Evolutionary conservation across 208 protist species (phyloP).

Genomic region (Leishmania turanica): DNA sequence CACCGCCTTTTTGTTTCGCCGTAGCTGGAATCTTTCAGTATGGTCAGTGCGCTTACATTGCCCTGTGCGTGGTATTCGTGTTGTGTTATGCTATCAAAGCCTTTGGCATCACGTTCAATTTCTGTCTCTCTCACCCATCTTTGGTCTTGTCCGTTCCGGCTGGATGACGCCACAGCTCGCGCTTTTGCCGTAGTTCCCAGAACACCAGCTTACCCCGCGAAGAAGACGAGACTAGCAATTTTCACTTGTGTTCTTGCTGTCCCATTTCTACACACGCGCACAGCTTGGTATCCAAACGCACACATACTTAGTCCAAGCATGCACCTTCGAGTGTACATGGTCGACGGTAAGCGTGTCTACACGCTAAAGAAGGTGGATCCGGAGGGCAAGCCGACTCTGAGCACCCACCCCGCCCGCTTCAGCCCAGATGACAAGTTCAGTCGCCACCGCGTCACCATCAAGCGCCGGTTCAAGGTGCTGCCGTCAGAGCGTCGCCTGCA

Average conservation of each 20-base stretch:
- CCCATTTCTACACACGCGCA: not conserved
- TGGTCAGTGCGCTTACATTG: too few species aligned
- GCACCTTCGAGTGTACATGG: conserved; percentile 84
- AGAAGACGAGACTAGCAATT: not conserved
- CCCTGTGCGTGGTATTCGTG: not conserved
- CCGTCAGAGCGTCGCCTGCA: conserved; percentile 72
- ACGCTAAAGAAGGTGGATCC: conserved; percentile 93
- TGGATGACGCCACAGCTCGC: too few species aligned
- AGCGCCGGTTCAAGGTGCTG: conserved; percentile 92
- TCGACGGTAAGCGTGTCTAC: conserved; percentile 90
- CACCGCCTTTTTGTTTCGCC: not conserved
- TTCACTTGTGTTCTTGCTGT: not conserved
- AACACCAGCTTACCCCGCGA: not conserved
- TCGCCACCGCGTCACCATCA: conserved; percentile 91
- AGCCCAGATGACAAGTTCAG: conserved; percentile 94
- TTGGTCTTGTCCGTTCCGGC: not conserved
- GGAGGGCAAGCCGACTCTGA: conserved; percentile 88
- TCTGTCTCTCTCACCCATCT: not conserved
- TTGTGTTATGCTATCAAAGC: not conserved
- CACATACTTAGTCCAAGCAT: conserved; percentile 23
- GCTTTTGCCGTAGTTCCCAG: not conserved
- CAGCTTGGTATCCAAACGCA: not conserved
- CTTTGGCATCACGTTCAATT: not conserved
- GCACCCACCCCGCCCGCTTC: conserved; percentile 92
- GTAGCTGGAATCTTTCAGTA: not conserved